Evolutionary conservation across 2,329 filamentous ascomycete genomes (phyloP).

Genomic region (Thelonectria olida): DNA sequence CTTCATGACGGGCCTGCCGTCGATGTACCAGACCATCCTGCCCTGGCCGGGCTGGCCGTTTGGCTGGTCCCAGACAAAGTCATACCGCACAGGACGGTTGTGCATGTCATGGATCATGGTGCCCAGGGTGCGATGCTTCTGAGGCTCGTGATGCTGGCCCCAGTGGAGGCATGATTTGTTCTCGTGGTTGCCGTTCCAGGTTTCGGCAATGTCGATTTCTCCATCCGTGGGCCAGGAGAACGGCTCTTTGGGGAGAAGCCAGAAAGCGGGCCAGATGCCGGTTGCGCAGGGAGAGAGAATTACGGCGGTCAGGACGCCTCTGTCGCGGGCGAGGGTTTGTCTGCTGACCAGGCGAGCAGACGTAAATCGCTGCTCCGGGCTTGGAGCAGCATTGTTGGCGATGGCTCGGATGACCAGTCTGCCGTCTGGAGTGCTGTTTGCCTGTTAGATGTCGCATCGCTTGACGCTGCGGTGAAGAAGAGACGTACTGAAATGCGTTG

Average conservation of each 20-base stretch:
- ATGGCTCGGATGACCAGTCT: conserved; percentile 64
- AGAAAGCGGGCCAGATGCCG: conserved; percentile 71
- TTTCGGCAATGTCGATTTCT: conserved; percentile 69
- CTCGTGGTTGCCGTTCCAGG: conserved; percentile 65
- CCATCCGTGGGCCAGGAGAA: conserved; percentile 68
- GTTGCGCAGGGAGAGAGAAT: conserved; percentile 61
- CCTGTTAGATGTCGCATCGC: neutral
- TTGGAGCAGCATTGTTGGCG: conserved; percentile 44
- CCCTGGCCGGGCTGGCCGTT: conserved; percentile 54
- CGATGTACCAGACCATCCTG: conserved; percentile 67
- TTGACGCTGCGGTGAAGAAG: fast-evolving
- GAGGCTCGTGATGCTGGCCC: conserved; percentile 63
- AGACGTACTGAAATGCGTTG: conserved; percentile 62
- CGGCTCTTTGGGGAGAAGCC: conserved; percentile 66
- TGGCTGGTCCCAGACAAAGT: conserved; percentile 65
- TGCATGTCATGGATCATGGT: conserved; percentile 60
- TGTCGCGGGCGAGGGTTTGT: conserved; percentile 58
- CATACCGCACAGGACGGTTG: conserved; percentile 58
- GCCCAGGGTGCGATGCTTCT: conserved; percentile 65
- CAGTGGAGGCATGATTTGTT: conserved; percentile 69
- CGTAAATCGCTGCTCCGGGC: conserved; percentile 57
- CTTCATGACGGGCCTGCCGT: conserved; percentile 66
- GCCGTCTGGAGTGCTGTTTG: conserved; percentile 53
- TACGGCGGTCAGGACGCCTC: conserved; percentile 62
- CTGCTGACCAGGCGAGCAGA: conserved; percentile 64